Conservation (phyloP, 2,329 filamentous ascomycete species). For the Phyllosticta capitalensis region DNA sequence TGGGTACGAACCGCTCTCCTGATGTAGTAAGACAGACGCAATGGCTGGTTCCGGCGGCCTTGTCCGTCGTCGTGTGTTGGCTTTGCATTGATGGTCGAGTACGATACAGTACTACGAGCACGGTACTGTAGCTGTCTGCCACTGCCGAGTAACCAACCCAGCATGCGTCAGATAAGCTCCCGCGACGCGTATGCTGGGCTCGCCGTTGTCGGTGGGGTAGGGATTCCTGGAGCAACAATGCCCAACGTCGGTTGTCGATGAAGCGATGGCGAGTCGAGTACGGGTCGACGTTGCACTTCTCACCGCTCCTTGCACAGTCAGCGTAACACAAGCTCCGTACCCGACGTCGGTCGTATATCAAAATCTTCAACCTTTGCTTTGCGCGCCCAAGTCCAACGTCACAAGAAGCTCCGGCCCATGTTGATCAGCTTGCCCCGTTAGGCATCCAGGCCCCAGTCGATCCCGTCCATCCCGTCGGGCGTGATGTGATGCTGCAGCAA, state of each 20-base stretch:
- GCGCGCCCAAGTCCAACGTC: too few species aligned
- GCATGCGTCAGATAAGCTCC: neutral
- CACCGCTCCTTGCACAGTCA: neutral
- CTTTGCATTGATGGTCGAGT: neutral
- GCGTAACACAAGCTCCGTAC: neutral
- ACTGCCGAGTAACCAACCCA: neutral
- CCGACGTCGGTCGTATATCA: neutral
- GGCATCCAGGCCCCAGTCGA: constrained; percentile 7
- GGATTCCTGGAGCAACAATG: neutral
- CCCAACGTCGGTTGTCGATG: too few species aligned
- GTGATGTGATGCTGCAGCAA: neutral
- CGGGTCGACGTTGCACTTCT: neutral
- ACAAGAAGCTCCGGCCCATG: neutral
- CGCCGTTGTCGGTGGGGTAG: too few species aligned
- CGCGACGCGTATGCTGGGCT: neutral
- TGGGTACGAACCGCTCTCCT: too few species aligned
- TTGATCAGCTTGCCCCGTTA: constrained; percentile 10
- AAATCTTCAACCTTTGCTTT: neutral
- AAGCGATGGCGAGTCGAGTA: too few species aligned
- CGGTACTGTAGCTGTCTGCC: too few species aligned
- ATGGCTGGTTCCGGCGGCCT: neutral
- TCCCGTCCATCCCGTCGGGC: neutral
- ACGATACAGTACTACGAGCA: too few species aligned
- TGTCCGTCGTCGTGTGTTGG: neutral
- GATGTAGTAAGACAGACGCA: neutral